Conservation (phyloP, 225 moss, liverwort and hornwort genomes). For the Anthoceros angustus region DNA sequence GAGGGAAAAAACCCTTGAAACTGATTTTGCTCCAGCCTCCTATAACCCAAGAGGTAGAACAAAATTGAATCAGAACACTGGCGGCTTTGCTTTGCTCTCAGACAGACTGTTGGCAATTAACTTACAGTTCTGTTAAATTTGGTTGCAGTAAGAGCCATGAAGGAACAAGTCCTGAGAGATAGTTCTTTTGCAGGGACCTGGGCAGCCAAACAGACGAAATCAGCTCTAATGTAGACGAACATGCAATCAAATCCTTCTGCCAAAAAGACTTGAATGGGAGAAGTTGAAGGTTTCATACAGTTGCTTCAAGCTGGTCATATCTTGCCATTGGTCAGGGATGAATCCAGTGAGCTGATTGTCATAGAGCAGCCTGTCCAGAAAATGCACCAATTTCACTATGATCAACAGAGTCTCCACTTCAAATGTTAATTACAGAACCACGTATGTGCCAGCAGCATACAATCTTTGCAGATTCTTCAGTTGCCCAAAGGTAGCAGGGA, state of each 20-base stretch:
- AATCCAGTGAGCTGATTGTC: constrained; percentile 44
- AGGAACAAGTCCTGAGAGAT: constrained; percentile 31
- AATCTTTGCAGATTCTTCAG: constrained; percentile 18
- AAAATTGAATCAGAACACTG: constrained; percentile 28
- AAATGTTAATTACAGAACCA: too few relatives aligned
- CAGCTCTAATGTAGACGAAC: neutral
- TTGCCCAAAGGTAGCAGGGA: constrained; percentile 33
- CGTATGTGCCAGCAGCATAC: constrained; percentile 8
- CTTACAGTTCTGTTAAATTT: constrained; percentile 28
- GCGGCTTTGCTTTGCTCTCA: too few relatives aligned
- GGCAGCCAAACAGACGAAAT: neutral
- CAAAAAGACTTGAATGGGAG: neutral
- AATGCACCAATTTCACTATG: too few relatives aligned
- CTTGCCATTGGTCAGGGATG: constrained; percentile 37
- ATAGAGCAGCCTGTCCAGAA: constrained; percentile 23
- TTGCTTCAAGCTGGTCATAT: constrained; percentile 16
- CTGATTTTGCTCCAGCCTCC: neutral
- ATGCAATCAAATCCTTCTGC: neutral
- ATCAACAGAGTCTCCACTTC: too few relatives aligned
- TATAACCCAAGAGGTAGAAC: constrained; percentile 7
- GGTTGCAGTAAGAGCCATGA: constrained; percentile 26
- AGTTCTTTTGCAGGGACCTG: constrained; percentile 35
- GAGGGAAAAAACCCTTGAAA: neutral
- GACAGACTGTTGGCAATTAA: neutral
- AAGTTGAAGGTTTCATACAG: constrained; percentile 17